Percentiles rank a stretch among this genome's conserved stretches.
Evolutionary conservation across 1,284 basidiomycete genomes (phyloP).

Genomic region (Cutaneotrichosporon cavernicola): DNA sequence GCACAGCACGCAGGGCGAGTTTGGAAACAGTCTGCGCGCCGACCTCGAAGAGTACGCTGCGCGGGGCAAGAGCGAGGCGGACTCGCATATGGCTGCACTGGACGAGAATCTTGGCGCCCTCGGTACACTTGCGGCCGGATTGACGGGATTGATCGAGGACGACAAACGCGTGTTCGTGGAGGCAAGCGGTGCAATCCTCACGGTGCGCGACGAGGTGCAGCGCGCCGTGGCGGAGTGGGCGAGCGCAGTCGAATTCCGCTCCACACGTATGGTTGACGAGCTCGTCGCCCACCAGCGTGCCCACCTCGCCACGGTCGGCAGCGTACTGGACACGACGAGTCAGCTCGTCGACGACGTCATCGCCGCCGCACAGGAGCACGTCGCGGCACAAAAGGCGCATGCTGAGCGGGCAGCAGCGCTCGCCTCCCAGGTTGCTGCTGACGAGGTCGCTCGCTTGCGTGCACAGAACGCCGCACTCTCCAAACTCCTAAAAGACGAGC

Average conservation of each 20-base stretch:
- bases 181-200: conserved; percentile 32
- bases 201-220: conserved; percentile 41
- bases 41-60: conserved; percentile 62
- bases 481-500: conserved; percentile 66
- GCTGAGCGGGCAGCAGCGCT: conserved; percentile 59
- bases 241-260: conserved; percentile 31
- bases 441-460: conserved; percentile 66
- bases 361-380: conserved; percentile 61
- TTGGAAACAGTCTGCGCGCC: conserved; percentile 57
- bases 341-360: conserved; percentile 63
- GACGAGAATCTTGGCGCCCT: conserved; percentile 60
- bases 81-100: conserved; percentile 33
- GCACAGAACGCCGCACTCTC: conserved; percentile 70
- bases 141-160: conserved; percentile 62
- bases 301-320: conserved; percentile 47
- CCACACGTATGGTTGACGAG: conserved; percentile 41
- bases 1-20: conserved; percentile 55
- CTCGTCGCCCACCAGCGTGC: conserved; percentile 47
- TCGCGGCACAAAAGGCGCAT: conserved; percentile 60
- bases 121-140: conserved; percentile 61
- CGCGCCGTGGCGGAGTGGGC: conserved; percentile 46
- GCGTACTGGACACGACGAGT: conserved; percentile 46
- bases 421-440: conserved; percentile 58
- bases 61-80: conserved; percentile 56
- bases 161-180: conserved; percentile 59